phyloP scores from a whole-genome alignment of 2,329 filamentous ascomycete species.

The Rugonectria rugulosa region DNA sequence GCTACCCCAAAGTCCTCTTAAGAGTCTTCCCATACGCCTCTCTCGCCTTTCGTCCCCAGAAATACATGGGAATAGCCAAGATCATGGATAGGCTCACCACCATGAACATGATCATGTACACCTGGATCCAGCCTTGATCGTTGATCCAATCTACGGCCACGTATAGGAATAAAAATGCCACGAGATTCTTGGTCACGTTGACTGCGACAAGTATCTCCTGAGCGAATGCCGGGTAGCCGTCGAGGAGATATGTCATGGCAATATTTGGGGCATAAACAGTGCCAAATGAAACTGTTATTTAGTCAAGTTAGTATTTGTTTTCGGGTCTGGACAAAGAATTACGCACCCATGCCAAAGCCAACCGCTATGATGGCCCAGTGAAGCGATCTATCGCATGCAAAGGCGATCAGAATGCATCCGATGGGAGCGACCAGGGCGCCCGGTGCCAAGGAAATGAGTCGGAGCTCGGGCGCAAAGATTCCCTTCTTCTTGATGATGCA shows the following conservation, averaged over 20 bases:
- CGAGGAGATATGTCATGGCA: conserved; percentile 10
- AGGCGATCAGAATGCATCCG: background rate
- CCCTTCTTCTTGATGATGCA: conserved; percentile 2
- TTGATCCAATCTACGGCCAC: conserved; percentile 1
- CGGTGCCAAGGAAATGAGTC: background rate
- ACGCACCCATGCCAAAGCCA: conserved; percentile 10
- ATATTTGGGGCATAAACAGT: conserved; percentile 8
- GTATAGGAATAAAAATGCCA: conserved; percentile 7
- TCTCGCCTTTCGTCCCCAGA: background rate
- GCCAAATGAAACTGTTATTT: conserved; percentile 1
- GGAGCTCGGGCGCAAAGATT: conserved; percentile 2
- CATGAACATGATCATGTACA: conserved; percentile 13
- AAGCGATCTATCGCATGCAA: conserved; percentile 3
- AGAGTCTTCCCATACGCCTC: background rate
- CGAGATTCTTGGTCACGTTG: conserved; percentile 3
- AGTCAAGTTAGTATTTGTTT: background rate
- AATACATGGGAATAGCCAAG: background rate
- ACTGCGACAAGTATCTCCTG: conserved; percentile 9
- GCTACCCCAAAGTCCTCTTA: background rate
- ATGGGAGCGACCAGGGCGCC: conserved; percentile 2
- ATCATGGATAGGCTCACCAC: conserved; percentile 1
- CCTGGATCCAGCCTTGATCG: conserved; percentile 7
- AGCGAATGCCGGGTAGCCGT: conserved; percentile 1
- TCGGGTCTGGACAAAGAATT: background rate
- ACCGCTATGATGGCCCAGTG: conserved; percentile 2